Percentiles rank a stretch among this genome's conserved stretches.
phyloP scores from a whole-genome alignment of 805 yeast species.

The Kazachstania africana region DNA sequence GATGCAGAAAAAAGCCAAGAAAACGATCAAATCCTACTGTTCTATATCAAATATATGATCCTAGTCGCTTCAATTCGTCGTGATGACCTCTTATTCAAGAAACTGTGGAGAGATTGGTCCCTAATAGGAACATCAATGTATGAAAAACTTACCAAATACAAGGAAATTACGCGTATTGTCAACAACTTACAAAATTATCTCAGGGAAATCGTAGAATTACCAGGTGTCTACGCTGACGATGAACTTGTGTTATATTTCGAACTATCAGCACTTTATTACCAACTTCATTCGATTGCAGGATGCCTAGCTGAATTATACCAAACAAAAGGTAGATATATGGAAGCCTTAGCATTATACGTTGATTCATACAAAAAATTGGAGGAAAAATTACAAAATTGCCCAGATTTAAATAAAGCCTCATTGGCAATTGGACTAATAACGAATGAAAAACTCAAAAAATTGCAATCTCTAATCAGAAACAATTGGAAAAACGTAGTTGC shows the following conservation, averaged over 20 bases:
- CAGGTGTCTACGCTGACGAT: slow-evolving; percentile 87
- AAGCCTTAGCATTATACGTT: slow-evolving; percentile 21
- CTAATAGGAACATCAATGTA: slow-evolving; percentile 13
- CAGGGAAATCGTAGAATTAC: slow-evolving; percentile 58
- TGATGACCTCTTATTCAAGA: slow-evolving; percentile 42
- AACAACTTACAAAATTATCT: slow-evolving; percentile 39
- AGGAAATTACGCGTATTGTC: slow-evolving; percentile 28
- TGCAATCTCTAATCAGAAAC: slow-evolving; percentile 34
- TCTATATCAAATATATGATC: slow-evolving; percentile 62
- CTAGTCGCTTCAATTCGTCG: slow-evolving; percentile 60
- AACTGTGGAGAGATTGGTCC: slow-evolving; percentile 22
- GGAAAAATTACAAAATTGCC: slow-evolving; percentile 4
- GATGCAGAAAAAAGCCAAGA: slow-evolving; percentile 47
- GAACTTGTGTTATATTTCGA: slow-evolving; percentile 34
- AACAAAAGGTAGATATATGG: slow-evolving; percentile 18
- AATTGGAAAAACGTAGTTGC: slow-evolving; percentile 23
- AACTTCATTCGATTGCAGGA: slow-evolving; percentile 12
- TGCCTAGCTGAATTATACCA: slow-evolving; percentile 22
- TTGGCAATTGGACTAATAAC: slow-evolving; percentile 16
- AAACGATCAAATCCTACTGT: slow-evolving; percentile 59
- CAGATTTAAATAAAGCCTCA: slow-evolving; percentile 4
- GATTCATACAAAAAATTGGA: slow-evolving; percentile 15
- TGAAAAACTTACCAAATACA: slow-evolving; percentile 19
- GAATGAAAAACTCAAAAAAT: slow-evolving; percentile 34
- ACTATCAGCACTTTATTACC: slow-evolving; percentile 14